A percentile compares a stretch with the other conserved stretches of the same genome.
Conservation (phyloP, 2,329 filamentous ascomycete genomes). For the Fusarium nelsonii region DNA sequence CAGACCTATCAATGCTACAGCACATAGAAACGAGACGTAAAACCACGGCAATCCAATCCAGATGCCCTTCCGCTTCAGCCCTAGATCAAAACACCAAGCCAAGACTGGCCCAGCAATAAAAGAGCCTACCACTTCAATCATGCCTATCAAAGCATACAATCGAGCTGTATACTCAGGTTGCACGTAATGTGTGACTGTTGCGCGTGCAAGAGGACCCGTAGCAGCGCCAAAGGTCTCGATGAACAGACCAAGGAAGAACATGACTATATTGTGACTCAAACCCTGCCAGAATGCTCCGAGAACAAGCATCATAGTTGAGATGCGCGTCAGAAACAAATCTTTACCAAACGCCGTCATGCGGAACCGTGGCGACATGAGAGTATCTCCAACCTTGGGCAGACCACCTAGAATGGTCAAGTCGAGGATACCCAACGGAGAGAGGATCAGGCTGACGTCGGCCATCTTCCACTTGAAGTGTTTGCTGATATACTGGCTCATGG, state of each 20-base stretch:
- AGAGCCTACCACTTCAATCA: conserved; percentile 55
- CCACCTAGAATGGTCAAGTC: conserved; percentile 54
- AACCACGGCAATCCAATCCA: conserved; percentile 58
- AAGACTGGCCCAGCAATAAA: conserved; percentile 57
- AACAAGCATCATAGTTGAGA: conserved; percentile 52
- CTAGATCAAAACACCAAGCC: conserved; percentile 55
- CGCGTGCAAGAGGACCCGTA: conserved; percentile 54
- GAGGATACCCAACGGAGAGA: conserved; percentile 57
- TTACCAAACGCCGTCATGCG: conserved; percentile 53
- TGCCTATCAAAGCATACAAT: conserved; percentile 57
- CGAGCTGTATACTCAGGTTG: conserved; percentile 55
- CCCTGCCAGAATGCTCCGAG: conserved; percentile 53
- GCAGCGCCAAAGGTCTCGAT: conserved; percentile 56
- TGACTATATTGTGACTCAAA: conserved; percentile 49
- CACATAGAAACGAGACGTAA: conserved; percentile 53
- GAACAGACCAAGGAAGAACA: conserved; percentile 56
- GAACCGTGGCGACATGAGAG: conserved; percentile 52
- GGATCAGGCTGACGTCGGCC: conserved; percentile 56
- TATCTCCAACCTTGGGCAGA: conserved; percentile 53
- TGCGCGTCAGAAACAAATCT: conserved; percentile 53
- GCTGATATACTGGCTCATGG: conserved; percentile 58
- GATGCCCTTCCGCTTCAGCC: conserved; percentile 52
- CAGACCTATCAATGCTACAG: conserved; percentile 47
- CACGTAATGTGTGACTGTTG: conserved; percentile 57
- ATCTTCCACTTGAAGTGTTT: conserved; percentile 60